A percentile compares a stretch with the other conserved stretches of the same genome.
Evolutionary conservation across 2,329 filamentous ascomycete genomes (phyloP).

Genomic region (Arthrobotrys pseudoclavata): DNA sequence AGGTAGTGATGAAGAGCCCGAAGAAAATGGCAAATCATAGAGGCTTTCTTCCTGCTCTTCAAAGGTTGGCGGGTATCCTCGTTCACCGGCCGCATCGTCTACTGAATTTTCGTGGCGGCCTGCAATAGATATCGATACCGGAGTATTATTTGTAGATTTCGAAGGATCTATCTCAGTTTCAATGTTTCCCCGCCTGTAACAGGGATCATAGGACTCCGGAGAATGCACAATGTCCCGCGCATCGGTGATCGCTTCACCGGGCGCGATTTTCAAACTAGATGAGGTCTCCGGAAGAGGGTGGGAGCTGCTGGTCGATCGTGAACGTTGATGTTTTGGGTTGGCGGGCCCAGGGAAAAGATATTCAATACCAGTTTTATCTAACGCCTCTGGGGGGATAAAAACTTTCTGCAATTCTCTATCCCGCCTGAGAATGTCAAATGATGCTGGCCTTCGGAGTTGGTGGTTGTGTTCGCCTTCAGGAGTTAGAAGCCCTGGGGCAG

Average conservation of each 20-base stretch:
- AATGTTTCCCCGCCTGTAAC: background rate
- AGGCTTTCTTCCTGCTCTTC: slow-evolving; percentile 21
- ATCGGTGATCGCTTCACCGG: slow-evolving; percentile 20
- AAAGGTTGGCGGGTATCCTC: background rate
- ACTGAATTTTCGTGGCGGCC: slow-evolving; percentile 17
- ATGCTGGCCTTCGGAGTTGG: slow-evolving; percentile 32
- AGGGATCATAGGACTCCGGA: slow-evolving; percentile 38
- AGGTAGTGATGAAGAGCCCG: slow-evolving; percentile 31
- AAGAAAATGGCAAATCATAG: slow-evolving; percentile 9
- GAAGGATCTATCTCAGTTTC: slow-evolving; percentile 18
- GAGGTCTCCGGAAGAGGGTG: background rate
- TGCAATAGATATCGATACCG: background rate
- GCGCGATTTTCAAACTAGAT: slow-evolving; percentile 6
- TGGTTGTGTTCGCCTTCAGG: slow-evolving; percentile 26
- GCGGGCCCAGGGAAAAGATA: slow-evolving; percentile 29
- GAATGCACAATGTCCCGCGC: slow-evolving; percentile 32
- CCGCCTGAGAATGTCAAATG: slow-evolving; percentile 32
- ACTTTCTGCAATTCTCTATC: slow-evolving; percentile 47
- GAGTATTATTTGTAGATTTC: background rate
- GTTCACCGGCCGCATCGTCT: background rate
- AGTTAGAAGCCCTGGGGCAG: slow-evolving; percentile 35
- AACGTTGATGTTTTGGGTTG: slow-evolving; percentile 31
- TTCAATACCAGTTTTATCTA: slow-evolving; percentile 28
- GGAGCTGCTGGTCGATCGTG: slow-evolving; percentile 26
- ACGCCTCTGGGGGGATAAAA: slow-evolving; percentile 40